phyloP scores from a whole-genome alignment of 371 early-diverging fungal species.

The Amoeboradix gromovi region DNA sequence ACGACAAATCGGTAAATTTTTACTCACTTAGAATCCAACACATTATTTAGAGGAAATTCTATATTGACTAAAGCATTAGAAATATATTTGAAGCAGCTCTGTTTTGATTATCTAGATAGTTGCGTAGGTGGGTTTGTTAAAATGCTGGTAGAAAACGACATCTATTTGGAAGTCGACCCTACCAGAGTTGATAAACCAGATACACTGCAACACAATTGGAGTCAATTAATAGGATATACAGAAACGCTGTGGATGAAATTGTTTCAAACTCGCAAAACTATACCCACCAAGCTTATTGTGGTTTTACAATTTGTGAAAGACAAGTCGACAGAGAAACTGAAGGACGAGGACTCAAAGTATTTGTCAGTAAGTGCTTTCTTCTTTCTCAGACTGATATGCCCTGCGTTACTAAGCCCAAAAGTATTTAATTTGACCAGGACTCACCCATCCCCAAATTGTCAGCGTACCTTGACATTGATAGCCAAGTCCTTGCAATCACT shows the following conservation, averaged over 20 bases:
- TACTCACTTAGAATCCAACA: background rate
- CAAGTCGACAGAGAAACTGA: background rate
- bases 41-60: conserved; percentile 32
- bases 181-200: conserved; percentile 8
- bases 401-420: conserved; percentile 40
- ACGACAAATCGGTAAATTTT: background rate
- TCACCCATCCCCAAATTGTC: conserved; percentile 27
- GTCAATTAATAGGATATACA: background rate
- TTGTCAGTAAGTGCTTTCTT: conserved; percentile 19
- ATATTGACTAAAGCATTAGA: conserved; percentile 45
- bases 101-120: conserved; percentile 23
- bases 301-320: background rate
- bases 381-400: conserved; percentile 48
- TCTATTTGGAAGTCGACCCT: conserved; percentile 22
- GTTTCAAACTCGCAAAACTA: background rate
- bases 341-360: background rate
- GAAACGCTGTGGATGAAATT: background rate
- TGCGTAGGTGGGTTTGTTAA: background rate
- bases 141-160: background rate
- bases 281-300: background rate
- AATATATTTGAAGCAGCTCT: conserved; percentile 43
- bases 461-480: conserved; percentile 35
- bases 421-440: conserved; percentile 36
- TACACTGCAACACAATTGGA: background rate
- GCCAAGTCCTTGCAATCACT: conserved; percentile 50